Percentiles rank a stretch among this genome's conserved stretches.
These are phyloP conservation scores for Amphirosellinia nigrospora DNA, from an alignment of 495 filamentous ascomycete species.

Conservation along the genomic window DNA sequence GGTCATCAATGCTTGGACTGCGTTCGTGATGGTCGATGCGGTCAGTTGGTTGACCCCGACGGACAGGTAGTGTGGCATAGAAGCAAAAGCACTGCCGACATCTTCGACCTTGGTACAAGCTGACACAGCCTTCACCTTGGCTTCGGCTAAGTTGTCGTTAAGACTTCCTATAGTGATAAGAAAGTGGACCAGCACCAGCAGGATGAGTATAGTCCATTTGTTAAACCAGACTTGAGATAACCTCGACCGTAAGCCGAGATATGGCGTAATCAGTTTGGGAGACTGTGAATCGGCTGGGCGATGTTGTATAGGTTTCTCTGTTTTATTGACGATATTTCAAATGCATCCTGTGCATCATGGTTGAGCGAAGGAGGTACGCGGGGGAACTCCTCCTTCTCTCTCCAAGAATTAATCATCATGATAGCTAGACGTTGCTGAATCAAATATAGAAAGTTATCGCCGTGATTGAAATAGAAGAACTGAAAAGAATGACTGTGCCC, in stretches of 20 bases:
- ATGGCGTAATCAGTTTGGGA: slow-evolving; percentile 72
- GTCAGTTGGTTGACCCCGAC: slow-evolving; percentile 86
- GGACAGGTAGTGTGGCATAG: slow-evolving; percentile 93
- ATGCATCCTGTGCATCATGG: slow-evolving; percentile 33
- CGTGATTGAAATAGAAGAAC: not conserved
- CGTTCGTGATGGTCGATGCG: slow-evolving; percentile 74
- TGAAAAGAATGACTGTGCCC: slow-evolving; percentile 4
- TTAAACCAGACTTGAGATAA: slow-evolving; percentile 97
- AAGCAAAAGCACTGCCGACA: slow-evolving; percentile 93
- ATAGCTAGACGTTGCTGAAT: not conserved
- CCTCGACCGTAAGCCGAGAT: slow-evolving; percentile 86
- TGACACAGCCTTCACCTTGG: slow-evolving; percentile 79
- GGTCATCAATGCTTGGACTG: slow-evolving; percentile 75
- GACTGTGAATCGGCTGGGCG: slow-evolving; percentile 30
- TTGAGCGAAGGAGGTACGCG: slow-evolving; percentile 35
- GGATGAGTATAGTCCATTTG: slow-evolving; percentile 89
- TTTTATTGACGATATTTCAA: slow-evolving; percentile 26
- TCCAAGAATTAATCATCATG: slow-evolving; percentile 30
- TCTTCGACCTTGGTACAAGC: slow-evolving; percentile 93
- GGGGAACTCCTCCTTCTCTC: slow-evolving; percentile 39
- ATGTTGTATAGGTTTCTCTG: not conserved
- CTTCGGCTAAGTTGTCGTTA: slow-evolving; percentile 72
- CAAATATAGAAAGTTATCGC: not conserved
- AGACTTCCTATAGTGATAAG: slow-evolving; percentile 74
- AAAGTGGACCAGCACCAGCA: slow-evolving; percentile 81